Evolutionary conservation across 352 stramenopile genomes (phyloP), one percentile per base, ranked within the genome.

Genomic region (Phytopythium litorale): DNA sequence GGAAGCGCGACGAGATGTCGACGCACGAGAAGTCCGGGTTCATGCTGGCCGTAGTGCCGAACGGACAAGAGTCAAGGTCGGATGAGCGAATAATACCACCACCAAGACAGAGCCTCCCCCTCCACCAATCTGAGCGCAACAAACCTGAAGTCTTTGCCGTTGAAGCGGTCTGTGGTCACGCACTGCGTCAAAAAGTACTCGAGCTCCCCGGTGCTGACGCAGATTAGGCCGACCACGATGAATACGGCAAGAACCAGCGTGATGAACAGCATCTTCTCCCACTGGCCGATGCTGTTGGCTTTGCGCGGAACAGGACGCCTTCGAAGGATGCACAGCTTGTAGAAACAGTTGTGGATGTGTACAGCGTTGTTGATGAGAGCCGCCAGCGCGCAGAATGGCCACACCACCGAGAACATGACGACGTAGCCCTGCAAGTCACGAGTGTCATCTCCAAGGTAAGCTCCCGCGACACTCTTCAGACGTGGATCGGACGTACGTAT

Each of bases 321-420:
- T 30, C 81, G 78, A 23, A 90, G 72, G 18, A 95, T 49, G 32
- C 91, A 81, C 1, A 95, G 72, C 50, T 92, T 95, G 68, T 87
- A 81, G 67, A 92, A 94, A 32, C 81, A 84, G 51, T 94, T 94
- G 50, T 84, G 81, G 60, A 94, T 92, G 51, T 94, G 86, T 35
- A 94, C 72, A 15, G 86, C 59, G 58, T 94, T 94, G 75, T 94
- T 94, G 28, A 73, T 79, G 25, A 94, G 69, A 7, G 79, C 86
- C 9, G 82, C 82, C 35, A 95, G 71, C 13, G 81, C 82, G 51
- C 86, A 95, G 58, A 95, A 93, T 35, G 86, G 86, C 86, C 84
- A 95, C 42, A 95, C 82, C 28, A 91, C 81, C 2, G 86, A 95
- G 67, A 95, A 93, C 86, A 95, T 95, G 25, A 94, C 86, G 21